Base-by-base conservation (phyloP, 2,329 filamentous ascomycete species). In the Venturia aucupariae region DNA sequence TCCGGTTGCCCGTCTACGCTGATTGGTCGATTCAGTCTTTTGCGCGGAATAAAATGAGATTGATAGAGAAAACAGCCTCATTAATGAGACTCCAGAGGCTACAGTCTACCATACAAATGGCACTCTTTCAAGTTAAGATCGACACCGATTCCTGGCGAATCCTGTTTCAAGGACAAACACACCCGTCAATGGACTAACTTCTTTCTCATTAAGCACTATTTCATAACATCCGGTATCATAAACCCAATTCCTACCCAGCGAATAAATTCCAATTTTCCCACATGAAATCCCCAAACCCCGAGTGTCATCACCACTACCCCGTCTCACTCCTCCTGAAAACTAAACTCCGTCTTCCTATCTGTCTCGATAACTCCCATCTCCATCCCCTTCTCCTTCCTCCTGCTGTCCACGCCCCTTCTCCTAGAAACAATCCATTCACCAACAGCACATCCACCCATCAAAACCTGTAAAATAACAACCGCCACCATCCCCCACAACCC, bases 401-500 rank as follows among this genome's bases (percentile, higher is more conserved):
- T 11, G 5, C 13, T 30, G 10, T 3, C 17, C 51, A 7, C 4
- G 22, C 42, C 19, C 44, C 4, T 15, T 30, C 46, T 39, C 8
- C 19, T 27, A 41, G 27, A 38, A 51, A 27, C 24, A 51, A 27
- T 13, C 62, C 62, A 63, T 27, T 63, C 24, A 3, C 2, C 35
- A 8, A 57, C 51, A 7, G 19, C 46, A 39, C 2, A 10, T 4
- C 0, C n/a, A 1, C 57, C 57, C 46, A 63, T 35, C 1, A 57
- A 0, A 4, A 19, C 27, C 46, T 65, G 64, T 6, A 65, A 41
- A 22, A 55, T 30, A 17, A 65, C 17, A 24, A 65, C 41, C 22
- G 64, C 15, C 10, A 65, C 62, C 61, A 64, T 64, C 6, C 63
- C 64, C 30, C 54, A 59, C 19, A 65, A 60, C 35, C 22, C 61